Base-by-base conservation (phyloP, 2,329 filamentous ascomycete genomes). In the Fusarium nygamai region DNA sequence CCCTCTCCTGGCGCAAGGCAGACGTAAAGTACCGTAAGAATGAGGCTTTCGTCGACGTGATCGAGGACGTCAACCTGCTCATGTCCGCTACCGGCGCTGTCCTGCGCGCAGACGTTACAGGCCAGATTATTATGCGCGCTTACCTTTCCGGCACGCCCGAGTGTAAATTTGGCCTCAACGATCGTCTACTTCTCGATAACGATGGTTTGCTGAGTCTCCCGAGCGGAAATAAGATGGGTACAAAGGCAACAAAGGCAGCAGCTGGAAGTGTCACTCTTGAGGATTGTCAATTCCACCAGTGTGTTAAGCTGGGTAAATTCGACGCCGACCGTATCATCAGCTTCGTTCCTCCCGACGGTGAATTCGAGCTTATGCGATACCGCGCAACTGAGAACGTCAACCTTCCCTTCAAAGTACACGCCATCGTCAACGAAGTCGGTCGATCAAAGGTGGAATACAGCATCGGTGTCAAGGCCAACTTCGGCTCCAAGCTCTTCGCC, bases 1-100 rank as follows among this genome's bases (percentile, higher is more conserved):
- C 96, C 10, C 89, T 98, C 47, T 98, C 96, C 53, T 99, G 97
- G 96, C 91, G 97, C 78, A 94, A 97, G 81, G 94, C 96, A 69
- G 96, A 98, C 83, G 96, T 99, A 84, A 98, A 98, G 82, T 99
- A 99, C 86, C 93, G 96, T 83, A 99, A 99, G 86, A 99, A 99
- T 85, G 96, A 99, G 84, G 96, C 96, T 38, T 99, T 99, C 80
- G 96, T 99, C 77, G 96, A 99, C 83, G 96, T 99, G 24, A 99
- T 99, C 80, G 96, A 99, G 84, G 96, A 99, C 81, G 96, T 99
- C 79, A 99, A 99, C 84, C 89, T 99, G 67, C 92, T 99, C 80
- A 98, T 99, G 93, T 98, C 96, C n/a, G 96, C 96, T 11, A 96
- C 95, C 0, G 96, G 96, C 36, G 96, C 95, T 29, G 95, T 99